Evolutionary conservation across 768 basidiomycete genomes (phyloP).

Genomic region (Trametes cinnabarina): DNA sequence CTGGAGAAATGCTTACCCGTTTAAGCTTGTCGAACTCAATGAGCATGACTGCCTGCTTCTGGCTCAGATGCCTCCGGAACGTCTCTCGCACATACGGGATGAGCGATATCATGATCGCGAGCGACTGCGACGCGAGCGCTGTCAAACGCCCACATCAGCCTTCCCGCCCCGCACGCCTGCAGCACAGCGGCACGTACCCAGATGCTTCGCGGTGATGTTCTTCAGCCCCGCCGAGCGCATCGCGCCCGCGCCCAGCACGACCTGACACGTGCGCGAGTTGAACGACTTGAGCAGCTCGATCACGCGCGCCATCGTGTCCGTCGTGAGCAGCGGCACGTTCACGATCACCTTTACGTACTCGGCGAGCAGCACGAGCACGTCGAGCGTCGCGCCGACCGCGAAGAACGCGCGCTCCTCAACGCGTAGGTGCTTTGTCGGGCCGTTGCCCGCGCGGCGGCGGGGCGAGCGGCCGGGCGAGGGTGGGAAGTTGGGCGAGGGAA

Average conservation of each 20-base stretch:
- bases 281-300: constrained; percentile 97
- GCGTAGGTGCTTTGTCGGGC: constrained; percentile 54
- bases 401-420: constrained; percentile 87
- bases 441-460: constrained; percentile 15
- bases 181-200: constrained; percentile 52
- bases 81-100: constrained; percentile 96
- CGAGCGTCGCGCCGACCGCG: constrained; percentile 80
- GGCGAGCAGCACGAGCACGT: constrained; percentile 65
- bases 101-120: constrained; percentile 91
- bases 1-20: constrained; percentile 56
- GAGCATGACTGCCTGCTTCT: constrained; percentile 94
- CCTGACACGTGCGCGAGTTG: constrained; percentile 97
- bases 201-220: constrained; percentile 97
- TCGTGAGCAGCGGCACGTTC: constrained; percentile 85
- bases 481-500: constrained; percentile 24
- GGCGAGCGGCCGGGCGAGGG: constrained; percentile 17
- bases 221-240: constrained; percentile 97
- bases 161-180: constrained; percentile 1
- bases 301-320: constrained; percentile 90
- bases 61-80: constrained; percentile 88
- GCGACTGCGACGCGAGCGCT: constrained; percentile 95
- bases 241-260: constrained; percentile 97
- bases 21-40: constrained; percentile 98
- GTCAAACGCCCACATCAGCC: constrained; percentile 14
- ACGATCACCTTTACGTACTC: constrained; percentile 89